A percentile compares a stretch with the other conserved stretches of the same genome.
Conservation (phyloP, 192 early-diverging fungal species). For the Backusella liffmaniae region DNA sequence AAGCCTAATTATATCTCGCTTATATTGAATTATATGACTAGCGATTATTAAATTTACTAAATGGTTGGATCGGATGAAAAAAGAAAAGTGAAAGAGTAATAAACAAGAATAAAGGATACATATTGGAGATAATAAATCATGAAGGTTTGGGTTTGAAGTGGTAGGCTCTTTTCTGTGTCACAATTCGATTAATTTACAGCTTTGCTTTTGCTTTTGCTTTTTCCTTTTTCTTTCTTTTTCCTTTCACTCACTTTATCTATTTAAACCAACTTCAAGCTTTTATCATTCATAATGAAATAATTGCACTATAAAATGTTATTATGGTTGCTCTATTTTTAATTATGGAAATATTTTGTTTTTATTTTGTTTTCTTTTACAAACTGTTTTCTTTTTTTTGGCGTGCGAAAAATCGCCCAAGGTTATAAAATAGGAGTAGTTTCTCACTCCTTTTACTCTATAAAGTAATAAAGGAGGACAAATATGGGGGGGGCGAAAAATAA, state of each 20-base stretch:
- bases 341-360: not conserved
- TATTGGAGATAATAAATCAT: not conserved
- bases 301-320: not conserved
- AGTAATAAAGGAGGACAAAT: not conserved
- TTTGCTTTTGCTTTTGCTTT: not conserved
- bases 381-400: not conserved
- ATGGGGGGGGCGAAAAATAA: not conserved
- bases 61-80: not conserved
- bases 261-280: not conserved
- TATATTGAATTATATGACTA: not conserved
- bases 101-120: not conserved
- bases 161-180: not conserved
- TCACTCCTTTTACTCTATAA: conserved; percentile 5
- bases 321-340: not conserved
- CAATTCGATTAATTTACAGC: not conserved
- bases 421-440: not conserved
- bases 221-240: not conserved
- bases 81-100: not conserved
- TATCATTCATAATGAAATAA: not conserved
- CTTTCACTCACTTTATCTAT: not conserved
- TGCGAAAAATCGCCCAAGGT: not conserved
- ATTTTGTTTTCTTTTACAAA: not conserved
- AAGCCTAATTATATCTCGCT: not conserved
- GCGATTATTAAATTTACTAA: not conserved
- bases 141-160: not conserved